Conservation (phyloP, 495 filamentous ascomycete species). For the Xylaria cubensis region DNA sequence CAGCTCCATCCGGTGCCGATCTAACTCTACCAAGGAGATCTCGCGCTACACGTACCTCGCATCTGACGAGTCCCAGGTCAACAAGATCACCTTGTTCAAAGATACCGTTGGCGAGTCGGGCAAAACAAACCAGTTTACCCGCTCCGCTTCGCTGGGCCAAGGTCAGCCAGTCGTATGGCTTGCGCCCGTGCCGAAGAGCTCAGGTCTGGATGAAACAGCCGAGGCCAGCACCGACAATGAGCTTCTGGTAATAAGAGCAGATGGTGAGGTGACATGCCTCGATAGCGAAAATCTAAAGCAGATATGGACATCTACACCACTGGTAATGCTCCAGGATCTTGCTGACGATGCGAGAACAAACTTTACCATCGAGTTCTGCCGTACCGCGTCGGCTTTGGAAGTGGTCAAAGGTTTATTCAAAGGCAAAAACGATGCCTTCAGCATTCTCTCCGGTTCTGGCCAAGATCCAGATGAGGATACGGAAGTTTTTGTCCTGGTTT, state of each 20-base stretch:
- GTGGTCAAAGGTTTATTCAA: slow-evolving; percentile 53
- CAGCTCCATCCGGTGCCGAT: slow-evolving; percentile 72
- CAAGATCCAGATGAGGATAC: slow-evolving; percentile 41
- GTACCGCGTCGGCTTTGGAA: slow-evolving; percentile 45
- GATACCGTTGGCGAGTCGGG: slow-evolving; percentile 69
- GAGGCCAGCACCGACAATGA: slow-evolving; percentile 27
- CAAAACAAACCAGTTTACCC: slow-evolving; percentile 52
- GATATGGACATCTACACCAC: slow-evolving; percentile 46
- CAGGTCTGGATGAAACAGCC: not conserved
- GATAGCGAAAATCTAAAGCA: slow-evolving; percentile 50
- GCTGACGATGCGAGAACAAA: slow-evolving; percentile 32
- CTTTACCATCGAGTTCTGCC: slow-evolving; percentile 50
- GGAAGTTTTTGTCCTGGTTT: slow-evolving; percentile 56
- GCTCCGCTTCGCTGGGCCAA: slow-evolving; percentile 29
- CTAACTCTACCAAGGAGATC: slow-evolving; percentile 55
- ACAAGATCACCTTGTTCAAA: slow-evolving; percentile 59
- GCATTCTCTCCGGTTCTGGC: slow-evolving; percentile 43
- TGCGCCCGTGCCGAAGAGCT: slow-evolving; percentile 21
- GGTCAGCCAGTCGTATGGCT: slow-evolving; percentile 37
- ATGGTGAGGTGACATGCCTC: slow-evolving; percentile 49
- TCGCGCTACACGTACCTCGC: slow-evolving; percentile 76
- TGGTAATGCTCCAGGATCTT: slow-evolving; percentile 47
- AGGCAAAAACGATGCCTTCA: slow-evolving; percentile 46
- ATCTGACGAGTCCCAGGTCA: slow-evolving; percentile 44
- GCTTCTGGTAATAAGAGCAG: slow-evolving; percentile 46